Conservation (phyloP, 495 filamentous ascomycete genomes). For the Neurospora sp. region DNA sequence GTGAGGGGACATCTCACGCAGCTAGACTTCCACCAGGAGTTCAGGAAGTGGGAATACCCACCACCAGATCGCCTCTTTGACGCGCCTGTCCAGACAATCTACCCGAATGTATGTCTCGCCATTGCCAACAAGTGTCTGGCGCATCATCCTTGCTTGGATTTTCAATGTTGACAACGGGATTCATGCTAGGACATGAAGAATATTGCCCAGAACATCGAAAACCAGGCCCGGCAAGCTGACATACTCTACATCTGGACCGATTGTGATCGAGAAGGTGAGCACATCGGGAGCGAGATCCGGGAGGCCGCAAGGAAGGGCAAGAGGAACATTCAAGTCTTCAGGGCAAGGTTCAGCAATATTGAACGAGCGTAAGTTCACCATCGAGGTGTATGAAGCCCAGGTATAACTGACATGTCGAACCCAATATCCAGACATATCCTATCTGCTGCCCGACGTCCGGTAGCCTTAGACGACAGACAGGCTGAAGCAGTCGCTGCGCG, state of each 20-base stretch:
- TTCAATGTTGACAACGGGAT: background rate
- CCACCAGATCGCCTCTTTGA: constrained; percentile 74
- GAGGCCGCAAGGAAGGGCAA: constrained; percentile 70
- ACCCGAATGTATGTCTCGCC: constrained; percentile 48
- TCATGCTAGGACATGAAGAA: constrained; percentile 56
- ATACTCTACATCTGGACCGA: constrained; percentile 95
- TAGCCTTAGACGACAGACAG: constrained; percentile 73
- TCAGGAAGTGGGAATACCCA: constrained; percentile 70
- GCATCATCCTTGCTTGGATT: background rate
- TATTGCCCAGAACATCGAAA: constrained; percentile 76
- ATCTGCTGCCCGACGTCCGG: constrained; percentile 65
- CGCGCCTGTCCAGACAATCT: constrained; percentile 55
- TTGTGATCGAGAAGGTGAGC: constrained; percentile 95
- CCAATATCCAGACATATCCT: constrained; percentile 56
- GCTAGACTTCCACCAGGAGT: constrained; percentile 59
- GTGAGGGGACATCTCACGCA: constrained; percentile 77
- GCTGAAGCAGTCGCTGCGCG: constrained; percentile 80
- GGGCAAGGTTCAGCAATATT: constrained; percentile 91
- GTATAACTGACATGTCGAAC: constrained; percentile 7
- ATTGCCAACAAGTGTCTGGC: background rate
- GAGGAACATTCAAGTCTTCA: constrained; percentile 60
- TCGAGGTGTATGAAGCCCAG: background rate
- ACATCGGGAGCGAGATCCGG: constrained; percentile 90
- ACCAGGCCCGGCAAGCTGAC: constrained; percentile 56
- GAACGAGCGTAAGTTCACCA: constrained; percentile 63